Base-by-base conservation (phyloP, 495 filamentous ascomycete species). In the Melanomma pulvis-pyrius region DNA sequence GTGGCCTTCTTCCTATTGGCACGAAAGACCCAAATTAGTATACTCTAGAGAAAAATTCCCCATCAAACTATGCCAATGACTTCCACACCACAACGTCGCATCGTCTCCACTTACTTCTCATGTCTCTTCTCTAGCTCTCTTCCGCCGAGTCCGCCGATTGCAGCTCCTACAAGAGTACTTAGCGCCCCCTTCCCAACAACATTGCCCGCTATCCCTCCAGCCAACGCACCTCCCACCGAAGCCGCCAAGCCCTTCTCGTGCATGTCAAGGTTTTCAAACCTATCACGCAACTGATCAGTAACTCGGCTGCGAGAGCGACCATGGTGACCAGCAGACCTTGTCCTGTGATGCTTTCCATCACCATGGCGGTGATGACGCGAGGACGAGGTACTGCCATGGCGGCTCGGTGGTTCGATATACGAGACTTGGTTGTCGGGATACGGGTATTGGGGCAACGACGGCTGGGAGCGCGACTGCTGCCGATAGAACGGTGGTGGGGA, bases 211-310 rank as follows among this genome's bases (percentile, higher is more conserved):
- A 71, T 17, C 22, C 69, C 69, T 25, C 69, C 69, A 21, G 65
- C 69, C 55, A 71, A 71, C 60, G 69, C 69, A 65, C 69, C 69
- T 65, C 49, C 69, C 49, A 60, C 69, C 36, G 59, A 63, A 49
- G 69, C 69, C 30, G 61, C 65, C 57, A 68, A 52, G 47, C 61
- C 55, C 41, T 59, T 71, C 17, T 71, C 65, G 9, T 61, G 26
- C 22, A 52, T 13, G 30, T 68, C 69, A 32, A 71, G 55, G 30
- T 47, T 56, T 8, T 71, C 69, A 32, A 71, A 68, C 52, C 61
- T 71, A 49, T 65, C 56, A 47, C 65, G 59, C 24, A 71, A 36
- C 39, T 68, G 60, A 57, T 71, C 69, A 71, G 64, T 65, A 46
- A 71, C 65, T n/a, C 64, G 61, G 36, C 65, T 68, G 21, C 64